Conservation (phyloP, 2,329 filamentous ascomycete genomes). For the Clonostachys rosea region DNA sequence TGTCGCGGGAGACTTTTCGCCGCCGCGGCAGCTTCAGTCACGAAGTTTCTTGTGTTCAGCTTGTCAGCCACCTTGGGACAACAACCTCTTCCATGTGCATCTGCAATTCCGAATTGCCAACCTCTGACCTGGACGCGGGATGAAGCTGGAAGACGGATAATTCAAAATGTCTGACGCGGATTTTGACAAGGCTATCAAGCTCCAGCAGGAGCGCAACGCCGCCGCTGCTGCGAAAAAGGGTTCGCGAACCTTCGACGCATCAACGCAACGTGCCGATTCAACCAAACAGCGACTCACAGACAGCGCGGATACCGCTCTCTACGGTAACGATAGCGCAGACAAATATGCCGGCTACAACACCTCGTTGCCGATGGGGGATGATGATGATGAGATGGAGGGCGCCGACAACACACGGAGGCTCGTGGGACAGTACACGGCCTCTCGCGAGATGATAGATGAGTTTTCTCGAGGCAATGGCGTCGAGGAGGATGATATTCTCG, state of each 20-base stretch:
- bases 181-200: slow-evolving; percentile 81
- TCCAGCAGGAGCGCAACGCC: slow-evolving; percentile 90
- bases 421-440: slow-evolving; percentile 94
- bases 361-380: slow-evolving; percentile 76
- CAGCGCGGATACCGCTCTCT: slow-evolving; percentile 81
- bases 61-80: slow-evolving; percentile 7
- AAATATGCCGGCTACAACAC: slow-evolving; percentile 88
- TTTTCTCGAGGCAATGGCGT: slow-evolving; percentile 81
- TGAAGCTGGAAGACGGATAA: slow-evolving; percentile 28
- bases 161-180: slow-evolving; percentile 69
- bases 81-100: slow-evolving; percentile 23
- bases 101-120: slow-evolving; percentile 22
- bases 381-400: slow-evolving; percentile 73
- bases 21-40: slow-evolving; percentile 11
- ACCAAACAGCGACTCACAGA: slow-evolving; percentile 92
- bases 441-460: slow-evolving; percentile 87
- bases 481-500: slow-evolving; percentile 86
- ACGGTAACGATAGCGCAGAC: slow-evolving; percentile 72
- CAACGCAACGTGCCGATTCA: slow-evolving; percentile 78
- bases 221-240: slow-evolving; percentile 74
- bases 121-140: slow-evolving; percentile 34
- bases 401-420: slow-evolving; percentile 70
- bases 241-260: slow-evolving; percentile 71
- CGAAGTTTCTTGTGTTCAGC: slow-evolving; percentile 12
- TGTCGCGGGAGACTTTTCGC: slow-evolving; percentile 19